Conservation (phyloP, 495 filamentous ascomycete species). For the Trichoderma asperelloides region DNA sequence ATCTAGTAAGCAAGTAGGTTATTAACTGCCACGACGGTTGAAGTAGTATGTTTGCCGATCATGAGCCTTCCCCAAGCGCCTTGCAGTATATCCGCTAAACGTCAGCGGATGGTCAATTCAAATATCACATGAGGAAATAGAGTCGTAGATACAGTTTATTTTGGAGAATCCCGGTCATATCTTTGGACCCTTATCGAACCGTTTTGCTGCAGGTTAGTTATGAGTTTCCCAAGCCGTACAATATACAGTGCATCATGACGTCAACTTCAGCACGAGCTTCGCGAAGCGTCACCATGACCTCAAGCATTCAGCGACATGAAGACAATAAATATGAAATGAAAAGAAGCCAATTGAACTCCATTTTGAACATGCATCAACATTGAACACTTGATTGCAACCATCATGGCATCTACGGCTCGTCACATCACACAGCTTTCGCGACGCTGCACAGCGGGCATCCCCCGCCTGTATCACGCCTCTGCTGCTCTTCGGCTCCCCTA, state of each 20-base stretch:
- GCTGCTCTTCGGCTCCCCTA: slow-evolving; percentile 15
- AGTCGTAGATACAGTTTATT: too few relatives aligned
- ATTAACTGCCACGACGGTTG: too few relatives aligned
- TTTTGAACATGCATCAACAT: background rate
- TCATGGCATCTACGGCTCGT: background rate
- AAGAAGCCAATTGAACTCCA: background rate
- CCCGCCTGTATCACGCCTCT: slow-evolving; percentile 17
- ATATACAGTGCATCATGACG: background rate
- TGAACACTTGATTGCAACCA: background rate
- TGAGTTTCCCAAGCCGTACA: background rate
- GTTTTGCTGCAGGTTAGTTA: too few relatives aligned
- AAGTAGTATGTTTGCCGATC: too few relatives aligned
- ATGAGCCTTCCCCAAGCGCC: too few relatives aligned
- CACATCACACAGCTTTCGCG: background rate
- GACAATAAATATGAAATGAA: background rate
- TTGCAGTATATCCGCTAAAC: too few relatives aligned
- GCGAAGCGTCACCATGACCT: background rate
- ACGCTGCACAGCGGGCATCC: background rate
- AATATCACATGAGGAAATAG: too few relatives aligned
- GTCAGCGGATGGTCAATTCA: too few relatives aligned
- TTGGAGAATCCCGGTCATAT: too few relatives aligned
- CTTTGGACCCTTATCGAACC: too few relatives aligned
- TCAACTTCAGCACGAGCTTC: background rate
- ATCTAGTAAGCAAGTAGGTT: too few relatives aligned
- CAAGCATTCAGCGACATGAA: background rate